Percentiles rank a stretch among this genome's conserved stretches.
phyloP scores from a whole-genome alignment of 2,329 filamentous ascomycete species.

The Geosmithia flava region DNA sequence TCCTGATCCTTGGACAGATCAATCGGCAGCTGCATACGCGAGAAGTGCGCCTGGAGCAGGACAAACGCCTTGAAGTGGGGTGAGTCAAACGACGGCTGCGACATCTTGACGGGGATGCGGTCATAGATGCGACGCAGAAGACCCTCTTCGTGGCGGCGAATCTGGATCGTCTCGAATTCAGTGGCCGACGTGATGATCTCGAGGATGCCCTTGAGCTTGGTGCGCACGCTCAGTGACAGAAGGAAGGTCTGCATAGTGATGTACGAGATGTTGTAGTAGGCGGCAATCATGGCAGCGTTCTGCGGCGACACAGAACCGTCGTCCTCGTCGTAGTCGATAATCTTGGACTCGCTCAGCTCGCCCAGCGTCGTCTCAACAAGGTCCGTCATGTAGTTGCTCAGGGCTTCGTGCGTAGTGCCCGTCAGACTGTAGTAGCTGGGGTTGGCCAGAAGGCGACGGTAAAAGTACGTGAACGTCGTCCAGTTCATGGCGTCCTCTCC shows the following conservation, averaged over 20 bases:
- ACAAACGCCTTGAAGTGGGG: slow-evolving; percentile 98
- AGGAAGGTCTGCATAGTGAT: slow-evolving; percentile 99
- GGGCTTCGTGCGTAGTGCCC: slow-evolving; percentile 78
- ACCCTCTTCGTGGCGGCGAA: slow-evolving; percentile 81
- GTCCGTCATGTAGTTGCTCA: slow-evolving; percentile 92
- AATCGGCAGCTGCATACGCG: slow-evolving; percentile 88
- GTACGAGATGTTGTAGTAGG: slow-evolving; percentile 99
- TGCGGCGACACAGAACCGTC: slow-evolving; percentile 81
- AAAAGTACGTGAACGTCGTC: slow-evolving; percentile 98
- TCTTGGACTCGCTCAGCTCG: slow-evolving; percentile 83
- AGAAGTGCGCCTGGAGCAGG: slow-evolving; percentile 94
- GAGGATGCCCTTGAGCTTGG: slow-evolving; percentile 91
- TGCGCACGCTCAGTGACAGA: slow-evolving; percentile 74
- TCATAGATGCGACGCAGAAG: slow-evolving; percentile 89
- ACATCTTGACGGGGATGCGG: slow-evolving; percentile 89
- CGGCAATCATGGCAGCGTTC: slow-evolving; percentile 95
- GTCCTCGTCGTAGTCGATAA: slow-evolving; percentile 90
- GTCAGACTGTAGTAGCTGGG: slow-evolving; percentile 91
- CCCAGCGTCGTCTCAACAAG: slow-evolving; percentile 86
- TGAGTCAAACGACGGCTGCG: slow-evolving; percentile 74
- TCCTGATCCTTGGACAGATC: slow-evolving; percentile 96
- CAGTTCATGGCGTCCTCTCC: slow-evolving; percentile 97
- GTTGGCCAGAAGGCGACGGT: slow-evolving; percentile 85
- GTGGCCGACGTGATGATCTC: slow-evolving; percentile 96
- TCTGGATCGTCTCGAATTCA: slow-evolving; percentile 92